Conservation (phyloP, 441 rosid genomes). For the Erysimum cheiri region DNA sequence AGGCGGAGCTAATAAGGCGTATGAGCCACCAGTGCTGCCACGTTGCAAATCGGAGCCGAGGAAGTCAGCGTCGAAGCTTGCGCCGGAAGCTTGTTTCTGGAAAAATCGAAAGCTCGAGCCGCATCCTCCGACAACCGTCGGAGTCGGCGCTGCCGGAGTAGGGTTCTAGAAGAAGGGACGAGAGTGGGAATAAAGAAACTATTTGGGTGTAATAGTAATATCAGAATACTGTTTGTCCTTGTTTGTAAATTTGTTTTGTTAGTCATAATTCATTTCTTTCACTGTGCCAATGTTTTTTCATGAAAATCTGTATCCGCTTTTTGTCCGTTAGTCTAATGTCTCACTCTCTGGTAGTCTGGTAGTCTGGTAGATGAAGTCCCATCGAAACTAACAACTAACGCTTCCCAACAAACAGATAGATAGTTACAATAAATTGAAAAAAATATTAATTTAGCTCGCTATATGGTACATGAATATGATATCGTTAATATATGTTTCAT, state of each 20-base stretch:
- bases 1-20: slow-evolving; percentile 53
- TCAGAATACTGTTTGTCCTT: slow-evolving; percentile 34
- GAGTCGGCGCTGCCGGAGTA: slow-evolving; percentile 76
- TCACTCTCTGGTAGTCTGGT: slow-evolving; percentile 36
- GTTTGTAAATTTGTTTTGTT: slow-evolving; percentile 53
- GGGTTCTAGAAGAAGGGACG: slow-evolving; percentile 52
- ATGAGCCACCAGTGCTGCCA: slow-evolving; percentile 70
- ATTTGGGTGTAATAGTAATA: slow-evolving; percentile 47
- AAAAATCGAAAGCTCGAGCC: slow-evolving; percentile 90
- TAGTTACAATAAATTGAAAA: slow-evolving; percentile 18
- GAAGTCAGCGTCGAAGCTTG: slow-evolving; percentile 68
- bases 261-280: slow-evolving; percentile 21
- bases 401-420: slow-evolving; percentile 38
- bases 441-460: not conserved
- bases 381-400: slow-evolving; percentile 43
- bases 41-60: slow-evolving; percentile 97
- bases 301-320: slow-evolving; percentile 32
- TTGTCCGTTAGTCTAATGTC: slow-evolving; percentile 41
- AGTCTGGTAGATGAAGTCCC: slow-evolving; percentile 40
- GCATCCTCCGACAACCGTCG: slow-evolving; percentile 61
- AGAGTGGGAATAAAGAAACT: slow-evolving; percentile 27
- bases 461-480: slow-evolving; percentile 14
- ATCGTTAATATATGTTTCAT: slow-evolving; percentile 27
- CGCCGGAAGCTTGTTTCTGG: slow-evolving; percentile 83
- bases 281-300: slow-evolving; percentile 22